phyloP scores from a whole-genome alignment of 768 basidiomycete species.

The Termitomyces sp. region DNA sequence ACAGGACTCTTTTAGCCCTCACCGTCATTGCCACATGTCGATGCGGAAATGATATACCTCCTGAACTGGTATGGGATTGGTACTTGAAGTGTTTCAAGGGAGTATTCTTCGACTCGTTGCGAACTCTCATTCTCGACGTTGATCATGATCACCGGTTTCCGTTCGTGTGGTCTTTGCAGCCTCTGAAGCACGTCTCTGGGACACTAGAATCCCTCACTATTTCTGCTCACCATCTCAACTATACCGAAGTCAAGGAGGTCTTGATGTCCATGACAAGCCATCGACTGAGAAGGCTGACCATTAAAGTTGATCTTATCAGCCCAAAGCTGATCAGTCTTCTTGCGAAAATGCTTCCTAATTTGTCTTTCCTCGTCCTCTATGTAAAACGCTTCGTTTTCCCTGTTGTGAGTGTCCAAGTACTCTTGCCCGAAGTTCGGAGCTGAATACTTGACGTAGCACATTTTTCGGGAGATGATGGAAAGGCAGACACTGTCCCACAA shows the following conservation, averaged over 20 bases:
- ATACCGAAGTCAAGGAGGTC: background rate
- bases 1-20: too few species aligned
- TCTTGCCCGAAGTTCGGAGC: too few species aligned
- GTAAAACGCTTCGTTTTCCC: background rate
- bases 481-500: too few species aligned
- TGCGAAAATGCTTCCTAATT: background rate
- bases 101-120: background rate
- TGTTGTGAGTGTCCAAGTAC: too few species aligned
- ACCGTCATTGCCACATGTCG: too few species aligned
- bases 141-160: background rate
- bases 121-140: background rate
- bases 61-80: too few species aligned
- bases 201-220: background rate
- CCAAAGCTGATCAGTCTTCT: background rate
- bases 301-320: background rate
- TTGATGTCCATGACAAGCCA: background rate
- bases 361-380: background rate
- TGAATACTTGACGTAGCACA: too few species aligned
- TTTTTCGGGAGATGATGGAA: too few species aligned
- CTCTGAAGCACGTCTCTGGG: background rate
- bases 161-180: background rate
- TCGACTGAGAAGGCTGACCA: background rate
- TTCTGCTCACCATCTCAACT: background rate
- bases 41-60: too few species aligned
- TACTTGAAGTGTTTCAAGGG: background rate